Percentiles rank a stretch among this genome's conserved stretches.
Evolutionary conservation across 2,329 filamentous ascomycete genomes (phyloP).

Genomic region (Curvularia verruculosa): DNA sequence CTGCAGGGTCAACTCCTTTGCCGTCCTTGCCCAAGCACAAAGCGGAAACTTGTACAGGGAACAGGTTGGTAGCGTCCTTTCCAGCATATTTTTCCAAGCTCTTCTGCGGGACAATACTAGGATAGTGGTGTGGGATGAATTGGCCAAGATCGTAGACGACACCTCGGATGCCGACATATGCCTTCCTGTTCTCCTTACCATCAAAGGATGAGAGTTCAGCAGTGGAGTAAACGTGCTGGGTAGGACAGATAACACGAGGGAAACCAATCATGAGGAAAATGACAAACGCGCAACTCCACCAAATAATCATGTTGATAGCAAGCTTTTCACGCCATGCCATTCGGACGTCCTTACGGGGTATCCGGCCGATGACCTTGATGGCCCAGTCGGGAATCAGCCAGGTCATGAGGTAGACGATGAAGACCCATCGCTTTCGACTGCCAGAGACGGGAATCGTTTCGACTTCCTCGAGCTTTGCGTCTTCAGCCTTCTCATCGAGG

Average conservation of each 20-base stretch:
- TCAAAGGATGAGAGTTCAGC: constrained; percentile 75
- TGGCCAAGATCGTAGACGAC: constrained; percentile 81
- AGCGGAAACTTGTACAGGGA: constrained; percentile 92
- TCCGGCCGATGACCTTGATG: constrained; percentile 77
- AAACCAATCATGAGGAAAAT: constrained; percentile 91
- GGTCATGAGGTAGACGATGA: constrained; percentile 80
- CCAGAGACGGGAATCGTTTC: constrained; percentile 80
- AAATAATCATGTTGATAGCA: constrained; percentile 97
- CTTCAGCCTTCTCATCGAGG: constrained; percentile 93
- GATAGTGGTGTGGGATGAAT: constrained; percentile 81
- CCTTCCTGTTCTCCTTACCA: constrained; percentile 68
- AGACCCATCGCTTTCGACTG: constrained; percentile 89
- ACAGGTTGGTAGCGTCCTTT: constrained; percentile 82
- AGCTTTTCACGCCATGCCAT: constrained; percentile 96
- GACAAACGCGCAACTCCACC: constrained; percentile 77
- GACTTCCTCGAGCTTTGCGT: constrained; percentile 87
- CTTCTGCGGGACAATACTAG: constrained; percentile 65
- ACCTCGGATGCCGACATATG: constrained; percentile 84
- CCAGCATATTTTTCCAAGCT: constrained; percentile 82
- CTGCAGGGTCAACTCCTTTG: constrained; percentile 65
- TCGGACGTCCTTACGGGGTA: constrained; percentile 90
- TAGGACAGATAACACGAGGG: constrained; percentile 87
- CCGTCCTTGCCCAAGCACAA: constrained; percentile 81
- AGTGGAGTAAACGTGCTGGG: constrained; percentile 83
- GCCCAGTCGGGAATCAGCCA: constrained; percentile 86